Conservation (phyloP, 805 yeast species). For the Suhomyces pyralidae region DNA sequence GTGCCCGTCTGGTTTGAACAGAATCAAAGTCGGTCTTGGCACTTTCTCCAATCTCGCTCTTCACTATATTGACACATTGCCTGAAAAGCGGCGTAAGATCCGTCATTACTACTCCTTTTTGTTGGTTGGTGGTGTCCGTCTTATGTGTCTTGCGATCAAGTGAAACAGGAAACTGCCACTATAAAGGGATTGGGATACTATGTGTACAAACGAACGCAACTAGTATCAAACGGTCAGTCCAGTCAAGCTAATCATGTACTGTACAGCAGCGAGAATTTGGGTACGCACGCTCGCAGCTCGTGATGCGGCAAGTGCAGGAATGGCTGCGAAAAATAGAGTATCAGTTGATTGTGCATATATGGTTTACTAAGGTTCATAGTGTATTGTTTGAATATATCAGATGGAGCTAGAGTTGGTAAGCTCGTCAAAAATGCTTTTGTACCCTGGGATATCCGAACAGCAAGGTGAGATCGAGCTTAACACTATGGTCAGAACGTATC, state of each 20-base stretch:
- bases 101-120: constrained; percentile 29
- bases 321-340: background rate
- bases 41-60: constrained; percentile 25
- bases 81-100: constrained; percentile 48
- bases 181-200: background rate
- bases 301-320: background rate
- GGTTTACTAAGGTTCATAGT: no score
- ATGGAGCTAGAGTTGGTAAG: no score
- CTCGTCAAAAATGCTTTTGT: no score
- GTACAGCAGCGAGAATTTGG: background rate
- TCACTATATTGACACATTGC: constrained; percentile 46
- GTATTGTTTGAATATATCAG: no score
- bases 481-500: no score
- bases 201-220: no score
- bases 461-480: no score
- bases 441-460: no score
- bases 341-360: no score
- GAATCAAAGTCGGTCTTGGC: constrained; percentile 6
- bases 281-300: background rate
- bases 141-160: background rate
- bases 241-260: background rate
- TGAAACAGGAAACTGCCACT: background rate
- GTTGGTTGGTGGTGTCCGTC: background rate
- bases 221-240: background rate
- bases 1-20: constrained; percentile 6